phyloP scores from a whole-genome alignment of 108 stramenopile species.

The Fragilariopsis cylindrus region DNA sequence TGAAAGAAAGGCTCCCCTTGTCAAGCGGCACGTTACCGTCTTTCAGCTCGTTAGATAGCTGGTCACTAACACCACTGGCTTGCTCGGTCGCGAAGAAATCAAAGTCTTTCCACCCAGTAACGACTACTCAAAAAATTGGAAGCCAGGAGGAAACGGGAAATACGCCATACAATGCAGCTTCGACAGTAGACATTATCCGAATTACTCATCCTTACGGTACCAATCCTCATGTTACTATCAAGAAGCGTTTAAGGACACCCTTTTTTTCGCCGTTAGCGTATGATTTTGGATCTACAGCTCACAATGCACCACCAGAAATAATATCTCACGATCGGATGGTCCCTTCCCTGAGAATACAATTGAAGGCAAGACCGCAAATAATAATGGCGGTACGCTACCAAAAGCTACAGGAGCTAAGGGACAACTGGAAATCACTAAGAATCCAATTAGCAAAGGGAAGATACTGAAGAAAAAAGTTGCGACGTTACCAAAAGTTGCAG shows the following conservation, averaged over 20 bases:
- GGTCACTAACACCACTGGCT: background rate
- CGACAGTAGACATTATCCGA: background rate
- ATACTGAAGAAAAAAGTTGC: no score
- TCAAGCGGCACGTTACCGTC: background rate
- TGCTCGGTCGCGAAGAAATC: background rate
- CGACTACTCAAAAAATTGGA: background rate
- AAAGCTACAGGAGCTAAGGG: no score
- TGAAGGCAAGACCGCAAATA: background rate
- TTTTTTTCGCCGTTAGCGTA: background rate
- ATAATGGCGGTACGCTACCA: no score
- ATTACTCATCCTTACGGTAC: background rate
- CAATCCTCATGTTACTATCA: background rate
- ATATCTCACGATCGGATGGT: background rate
- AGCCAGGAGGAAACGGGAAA: background rate
- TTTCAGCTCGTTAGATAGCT: background rate
- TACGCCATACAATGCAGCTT: background rate
- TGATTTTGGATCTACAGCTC: background rate
- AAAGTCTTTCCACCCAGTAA: background rate
- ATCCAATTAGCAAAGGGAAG: no score
- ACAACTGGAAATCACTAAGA: no score
- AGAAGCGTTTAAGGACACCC: background rate
- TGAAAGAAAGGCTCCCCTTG: background rate
- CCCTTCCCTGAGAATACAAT: background rate
- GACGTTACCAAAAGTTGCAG: no score
- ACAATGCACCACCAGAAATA: no score